Percentiles rank a stretch among this genome's conserved stretches.
Evolutionary conservation across 805 yeast species (phyloP).

Genomic region (Yarrowia keelungensis): DNA sequence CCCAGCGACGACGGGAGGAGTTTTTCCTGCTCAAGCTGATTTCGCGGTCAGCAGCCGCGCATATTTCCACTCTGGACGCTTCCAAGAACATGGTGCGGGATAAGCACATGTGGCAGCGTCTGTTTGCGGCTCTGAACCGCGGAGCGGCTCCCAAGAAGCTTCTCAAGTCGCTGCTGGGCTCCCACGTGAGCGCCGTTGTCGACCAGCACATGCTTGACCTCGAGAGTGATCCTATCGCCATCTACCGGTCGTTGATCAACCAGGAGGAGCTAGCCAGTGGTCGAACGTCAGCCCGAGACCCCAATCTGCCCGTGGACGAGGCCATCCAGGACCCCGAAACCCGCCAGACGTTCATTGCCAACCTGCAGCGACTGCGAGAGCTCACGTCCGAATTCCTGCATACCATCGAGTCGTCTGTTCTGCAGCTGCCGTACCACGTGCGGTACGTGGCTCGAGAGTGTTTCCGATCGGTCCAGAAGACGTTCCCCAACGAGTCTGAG

Average conservation of each 20-base stretch:
- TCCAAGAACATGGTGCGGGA: conserved; percentile 43
- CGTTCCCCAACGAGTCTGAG: conserved; percentile 45
- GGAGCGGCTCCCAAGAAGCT: conserved; percentile 50
- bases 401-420: conserved; percentile 55
- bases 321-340: conserved; percentile 86
- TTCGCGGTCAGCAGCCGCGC: conserved; percentile 48
- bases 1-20: conserved; percentile 69
- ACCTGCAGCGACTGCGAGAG: conserved; percentile 78
- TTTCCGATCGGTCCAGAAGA: conserved; percentile 42
- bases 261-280: conserved; percentile 50
- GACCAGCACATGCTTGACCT: conserved; percentile 57
- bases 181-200: conserved; percentile 48
- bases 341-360: conserved; percentile 69
- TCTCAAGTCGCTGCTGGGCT: conserved; percentile 51
- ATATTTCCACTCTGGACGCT: conserved; percentile 41
- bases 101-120: conserved; percentile 54
- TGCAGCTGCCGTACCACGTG: conserved; percentile 62
- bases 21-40: conserved; percentile 67
- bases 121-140: conserved; percentile 53
- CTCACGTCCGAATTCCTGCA: conserved; percentile 66
- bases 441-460: conserved; percentile 61
- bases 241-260: conserved; percentile 46
- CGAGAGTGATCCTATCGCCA: conserved; percentile 77
- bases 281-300: conserved; percentile 50
- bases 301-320: conserved; percentile 59